Evolutionary conservation across 768 basidiomycete genomes (phyloP).

Genomic region (Agrocybe chaxingu): DNA sequence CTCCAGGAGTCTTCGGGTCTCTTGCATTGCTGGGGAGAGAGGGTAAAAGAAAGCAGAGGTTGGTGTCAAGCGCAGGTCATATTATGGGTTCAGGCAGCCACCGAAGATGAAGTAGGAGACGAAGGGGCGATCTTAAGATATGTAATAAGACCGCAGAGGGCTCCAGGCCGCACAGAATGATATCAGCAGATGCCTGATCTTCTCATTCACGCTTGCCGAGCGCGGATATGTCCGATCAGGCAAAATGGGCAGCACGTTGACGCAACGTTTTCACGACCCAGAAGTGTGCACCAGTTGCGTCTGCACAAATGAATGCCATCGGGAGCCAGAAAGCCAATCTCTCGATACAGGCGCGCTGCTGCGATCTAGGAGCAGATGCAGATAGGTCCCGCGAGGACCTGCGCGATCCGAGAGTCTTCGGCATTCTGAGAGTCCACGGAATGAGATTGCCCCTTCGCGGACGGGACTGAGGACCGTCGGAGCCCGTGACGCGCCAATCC

Average conservation of each 20-base stretch:
- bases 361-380: background rate
- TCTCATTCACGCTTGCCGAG: slow-evolving; percentile 34
- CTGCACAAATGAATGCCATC: slow-evolving; percentile 12
- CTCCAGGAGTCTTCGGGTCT: slow-evolving; percentile 72
- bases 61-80: slow-evolving; percentile 47
- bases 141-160: slow-evolving; percentile 50
- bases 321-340: slow-evolving; percentile 30
- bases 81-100: slow-evolving; percentile 43
- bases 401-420: too few relatives aligned
- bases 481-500: too few relatives aligned
- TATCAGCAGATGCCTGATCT: slow-evolving; percentile 45
- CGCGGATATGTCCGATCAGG: slow-evolving; percentile 48
- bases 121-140: slow-evolving; percentile 40
- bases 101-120: slow-evolving; percentile 36
- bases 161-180: slow-evolving; percentile 40
- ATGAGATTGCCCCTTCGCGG: too few relatives aligned
- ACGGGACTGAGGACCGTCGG: background rate
- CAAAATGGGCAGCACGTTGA: slow-evolving; percentile 36
- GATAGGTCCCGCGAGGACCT: background rate
- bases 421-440: too few relatives aligned
- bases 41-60: slow-evolving; percentile 24
- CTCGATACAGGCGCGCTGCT: slow-evolving; percentile 2
- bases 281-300: slow-evolving; percentile 22
- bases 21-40: slow-evolving; percentile 48
- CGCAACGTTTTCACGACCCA: slow-evolving; percentile 37